These are phyloP conservation scores for Plantago elongata DNA, from an alignment of 257 asterid species.

Conservation along the genomic window DNA sequence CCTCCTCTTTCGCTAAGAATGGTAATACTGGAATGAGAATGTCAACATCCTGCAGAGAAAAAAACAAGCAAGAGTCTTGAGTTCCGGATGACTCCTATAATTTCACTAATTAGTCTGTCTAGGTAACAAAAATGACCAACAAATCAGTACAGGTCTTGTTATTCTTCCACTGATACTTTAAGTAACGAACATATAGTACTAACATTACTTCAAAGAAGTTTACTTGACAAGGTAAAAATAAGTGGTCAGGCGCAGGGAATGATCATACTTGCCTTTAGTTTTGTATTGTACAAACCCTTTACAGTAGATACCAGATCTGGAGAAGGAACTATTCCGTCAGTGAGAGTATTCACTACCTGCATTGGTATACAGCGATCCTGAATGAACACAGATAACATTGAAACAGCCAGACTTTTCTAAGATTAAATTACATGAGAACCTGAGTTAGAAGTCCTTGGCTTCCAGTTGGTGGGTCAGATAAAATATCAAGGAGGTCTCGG, in stretches of 20 bases:
- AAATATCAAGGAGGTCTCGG: constrained; percentile 62
- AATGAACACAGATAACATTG: constrained; percentile 24
- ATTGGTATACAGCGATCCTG: constrained; percentile 24
- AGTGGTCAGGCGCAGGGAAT: constrained; percentile 2
- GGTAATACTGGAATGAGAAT: constrained; percentile 75
- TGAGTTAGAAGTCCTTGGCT: constrained; percentile 75
- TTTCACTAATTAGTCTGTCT: not conserved
- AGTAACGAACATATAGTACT: constrained; percentile 2
- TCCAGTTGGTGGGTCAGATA: constrained; percentile 79
- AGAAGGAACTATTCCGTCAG: constrained; percentile 83
- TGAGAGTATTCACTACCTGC: constrained; percentile 88
- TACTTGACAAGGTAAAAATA: constrained; percentile 8
- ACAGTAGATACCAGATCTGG: constrained; percentile 58
- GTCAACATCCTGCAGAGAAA: constrained; percentile 66
- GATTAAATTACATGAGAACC: constrained; percentile 35
- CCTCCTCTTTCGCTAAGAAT: constrained; percentile 90
- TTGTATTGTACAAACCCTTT: constrained; percentile 67
- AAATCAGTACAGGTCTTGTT: not conserved
- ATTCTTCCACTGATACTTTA: constrained; percentile 1
- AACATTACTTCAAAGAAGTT: constrained; percentile 4
- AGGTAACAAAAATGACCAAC: not conserved
- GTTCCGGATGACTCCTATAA: not conserved
- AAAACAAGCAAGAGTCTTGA: constrained; percentile 21
- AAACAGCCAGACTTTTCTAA: constrained; percentile 18
- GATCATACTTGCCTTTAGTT: constrained; percentile 53